Conservation (phyloP, 257 asterid genomes). For the Rehmannia glutinosa region DNA sequence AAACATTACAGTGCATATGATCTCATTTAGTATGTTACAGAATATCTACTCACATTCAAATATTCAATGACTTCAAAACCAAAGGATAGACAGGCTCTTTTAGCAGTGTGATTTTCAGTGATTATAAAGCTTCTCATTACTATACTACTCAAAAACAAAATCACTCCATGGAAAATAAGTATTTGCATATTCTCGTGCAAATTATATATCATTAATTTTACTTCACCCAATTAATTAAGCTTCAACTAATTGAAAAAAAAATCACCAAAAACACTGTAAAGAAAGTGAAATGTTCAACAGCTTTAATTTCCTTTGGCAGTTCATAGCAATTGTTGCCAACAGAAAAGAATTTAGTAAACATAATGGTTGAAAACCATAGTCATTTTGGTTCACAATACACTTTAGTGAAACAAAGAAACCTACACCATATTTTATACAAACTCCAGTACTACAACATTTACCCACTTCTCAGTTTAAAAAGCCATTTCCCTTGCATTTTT, state of each 20-base stretch:
- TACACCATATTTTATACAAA: not conserved
- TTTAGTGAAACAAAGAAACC: not conserved
- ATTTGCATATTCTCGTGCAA: too few species aligned
- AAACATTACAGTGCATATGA: not conserved
- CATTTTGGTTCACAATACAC: not conserved
- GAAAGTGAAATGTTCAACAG: not conserved
- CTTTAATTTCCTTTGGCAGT: not conserved
- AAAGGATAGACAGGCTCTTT: not conserved
- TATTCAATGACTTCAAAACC: not conserved
- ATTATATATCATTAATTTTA: too few species aligned
- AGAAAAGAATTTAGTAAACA: not conserved
- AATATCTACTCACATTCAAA: constrained; percentile 3
- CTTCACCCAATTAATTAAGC: not conserved
- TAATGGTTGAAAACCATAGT: not conserved
- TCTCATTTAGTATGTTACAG: not conserved
- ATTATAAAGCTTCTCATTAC: too few species aligned
- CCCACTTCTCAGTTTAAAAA: not conserved
- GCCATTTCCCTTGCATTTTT: not conserved
- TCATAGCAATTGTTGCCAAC: not conserved
- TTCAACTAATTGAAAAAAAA: too few species aligned
- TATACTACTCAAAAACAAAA: too few species aligned
- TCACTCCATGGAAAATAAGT: too few species aligned
- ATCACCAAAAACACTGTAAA: not conserved
- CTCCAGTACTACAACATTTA: not conserved
- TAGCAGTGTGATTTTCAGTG: too few species aligned